Evolutionary conservation across 2,329 filamentous ascomycete species (phyloP), one percentile per base, ranked within the genome.

Genomic region (Gyromitra esculenta): DNA sequence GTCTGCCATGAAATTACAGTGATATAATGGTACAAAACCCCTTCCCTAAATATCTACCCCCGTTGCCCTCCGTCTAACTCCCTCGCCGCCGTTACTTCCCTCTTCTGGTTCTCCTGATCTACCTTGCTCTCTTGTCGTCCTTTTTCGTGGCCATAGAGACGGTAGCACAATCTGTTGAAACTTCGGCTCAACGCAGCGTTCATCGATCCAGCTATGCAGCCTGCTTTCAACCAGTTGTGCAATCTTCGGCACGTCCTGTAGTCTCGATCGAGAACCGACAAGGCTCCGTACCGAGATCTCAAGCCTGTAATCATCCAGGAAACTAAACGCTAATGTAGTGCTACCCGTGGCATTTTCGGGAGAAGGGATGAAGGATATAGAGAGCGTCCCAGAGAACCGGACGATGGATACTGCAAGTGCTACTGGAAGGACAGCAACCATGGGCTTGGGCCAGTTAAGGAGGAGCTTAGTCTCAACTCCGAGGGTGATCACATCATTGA

Each of bases 401-500:
- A 97, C 93, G 15, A 99, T 92, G 15, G 91, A 96, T 11, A 99
- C 94, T 0, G 94, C 91, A 43, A 99, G 86, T 0, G 95, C 96
- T 18, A 99, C 94, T 1, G 96, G 96, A 0, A 99, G 86, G 6
- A 97, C 91, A 0, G 96, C 96, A 5, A 94, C 92, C 69, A 93
- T 87, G 6, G 92, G 92, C 82, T 94, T 96, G 0, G 96, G 96
- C 83, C 97, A 99, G 84, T 99, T 99, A 72, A 99, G 87, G 62
- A 97, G 87, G 78, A 99, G 86, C 81, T 96, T 97, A 1, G 96
- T 99, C 85, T 99, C 96, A 35, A 99, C 87, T 0, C 94, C 96
- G 69, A 99, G 86, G 0, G 96, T 99, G 76, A 99, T 93, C 84
- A 97, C 94, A 84, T 99, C 96, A 84, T 92, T 96, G 75, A 99